A percentile compares a stretch with the other conserved stretches of the same genome.
Conservation (phyloP, 2,329 filamentous ascomycete species). For the Ascochyta fabae region DNA sequence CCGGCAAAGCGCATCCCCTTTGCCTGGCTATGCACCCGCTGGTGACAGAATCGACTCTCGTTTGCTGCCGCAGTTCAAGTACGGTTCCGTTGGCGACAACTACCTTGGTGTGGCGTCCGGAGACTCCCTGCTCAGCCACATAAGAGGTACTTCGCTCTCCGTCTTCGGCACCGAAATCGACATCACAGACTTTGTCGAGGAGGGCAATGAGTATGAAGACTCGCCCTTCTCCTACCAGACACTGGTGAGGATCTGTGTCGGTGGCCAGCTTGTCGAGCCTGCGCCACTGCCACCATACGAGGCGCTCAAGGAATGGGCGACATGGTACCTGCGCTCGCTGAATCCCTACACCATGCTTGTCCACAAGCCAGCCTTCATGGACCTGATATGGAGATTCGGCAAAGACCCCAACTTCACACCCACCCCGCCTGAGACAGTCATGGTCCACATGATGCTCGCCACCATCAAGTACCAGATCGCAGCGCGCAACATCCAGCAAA, state of each 20-base stretch:
- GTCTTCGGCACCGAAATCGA: constrained; percentile 83
- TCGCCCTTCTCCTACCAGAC: constrained; percentile 71
- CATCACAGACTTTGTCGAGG: constrained; percentile 72
- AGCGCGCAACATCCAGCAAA: constrained; percentile 65
- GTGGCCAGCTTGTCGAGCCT: constrained; percentile 59
- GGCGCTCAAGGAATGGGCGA: constrained; percentile 71
- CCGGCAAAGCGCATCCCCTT: constrained; percentile 33
- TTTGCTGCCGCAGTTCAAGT: constrained; percentile 55
- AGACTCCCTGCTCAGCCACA: constrained; percentile 71
- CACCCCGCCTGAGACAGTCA: constrained; percentile 69
- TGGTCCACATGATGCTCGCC: constrained; percentile 80
- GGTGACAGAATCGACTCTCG: constrained; percentile 26
- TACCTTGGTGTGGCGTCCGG: constrained; percentile 71
- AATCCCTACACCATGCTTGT: constrained; percentile 76
- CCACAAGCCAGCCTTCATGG: constrained; percentile 77
- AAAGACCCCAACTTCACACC: constrained; percentile 71
- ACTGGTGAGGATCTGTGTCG: constrained; percentile 70
- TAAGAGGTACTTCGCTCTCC: constrained; percentile 77
- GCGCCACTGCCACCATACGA: constrained; percentile 67
- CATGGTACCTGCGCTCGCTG: constrained; percentile 77
- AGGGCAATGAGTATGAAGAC: constrained; percentile 66
- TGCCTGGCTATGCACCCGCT: constrained; percentile 34
- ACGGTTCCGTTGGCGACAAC: constrained; percentile 62
- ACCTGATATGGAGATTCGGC: constrained; percentile 75
- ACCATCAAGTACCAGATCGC: constrained; percentile 80